Conservation (phyloP, 352 stramenopile species). For the Paralagenidium karlingii region DNA sequence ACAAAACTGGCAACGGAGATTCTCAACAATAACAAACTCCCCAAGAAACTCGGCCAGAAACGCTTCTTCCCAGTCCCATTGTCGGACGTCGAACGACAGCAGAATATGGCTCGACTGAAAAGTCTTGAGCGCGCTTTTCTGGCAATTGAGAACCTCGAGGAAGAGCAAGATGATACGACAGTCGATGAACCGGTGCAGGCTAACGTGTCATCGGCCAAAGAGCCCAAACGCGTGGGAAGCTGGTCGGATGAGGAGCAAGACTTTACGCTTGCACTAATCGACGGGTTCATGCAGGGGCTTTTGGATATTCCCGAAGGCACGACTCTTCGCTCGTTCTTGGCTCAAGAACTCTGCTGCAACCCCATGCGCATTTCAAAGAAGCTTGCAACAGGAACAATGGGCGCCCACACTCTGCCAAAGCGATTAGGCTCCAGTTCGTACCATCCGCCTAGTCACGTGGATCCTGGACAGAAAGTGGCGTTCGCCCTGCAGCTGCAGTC, state of each 20-base stretch:
- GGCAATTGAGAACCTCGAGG: slow-evolving; percentile 1
- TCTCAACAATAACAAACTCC: slow-evolving; percentile 11
- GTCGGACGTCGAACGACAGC: slow-evolving; percentile 1
- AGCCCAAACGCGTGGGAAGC: background rate
- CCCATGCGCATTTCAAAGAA: background rate
- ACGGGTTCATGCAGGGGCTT: background rate
- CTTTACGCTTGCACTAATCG: background rate
- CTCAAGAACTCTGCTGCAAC: background rate
- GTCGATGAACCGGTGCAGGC: no score
- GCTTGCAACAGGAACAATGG: background rate
- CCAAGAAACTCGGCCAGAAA: slow-evolving; percentile 16
- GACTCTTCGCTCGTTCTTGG: background rate
- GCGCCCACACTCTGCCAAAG: no score
- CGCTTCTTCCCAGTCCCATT: slow-evolving; percentile 10
- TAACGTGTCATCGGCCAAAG: background rate
- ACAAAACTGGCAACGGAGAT: slow-evolving; percentile 17
- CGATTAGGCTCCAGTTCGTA: no score
- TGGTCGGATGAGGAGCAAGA: background rate
- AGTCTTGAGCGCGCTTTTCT: slow-evolving; percentile 8
- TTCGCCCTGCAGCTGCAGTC: no score
- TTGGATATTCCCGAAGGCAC: background rate
- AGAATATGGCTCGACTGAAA: background rate
- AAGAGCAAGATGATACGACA: background rate
- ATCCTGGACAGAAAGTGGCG: no score
- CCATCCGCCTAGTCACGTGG: no score